Percentiles rank a stretch among this genome's conserved stretches.
Conservation (phyloP, 2,329 filamentous ascomycete genomes). For the Penicillium aurantiogriseum region DNA sequence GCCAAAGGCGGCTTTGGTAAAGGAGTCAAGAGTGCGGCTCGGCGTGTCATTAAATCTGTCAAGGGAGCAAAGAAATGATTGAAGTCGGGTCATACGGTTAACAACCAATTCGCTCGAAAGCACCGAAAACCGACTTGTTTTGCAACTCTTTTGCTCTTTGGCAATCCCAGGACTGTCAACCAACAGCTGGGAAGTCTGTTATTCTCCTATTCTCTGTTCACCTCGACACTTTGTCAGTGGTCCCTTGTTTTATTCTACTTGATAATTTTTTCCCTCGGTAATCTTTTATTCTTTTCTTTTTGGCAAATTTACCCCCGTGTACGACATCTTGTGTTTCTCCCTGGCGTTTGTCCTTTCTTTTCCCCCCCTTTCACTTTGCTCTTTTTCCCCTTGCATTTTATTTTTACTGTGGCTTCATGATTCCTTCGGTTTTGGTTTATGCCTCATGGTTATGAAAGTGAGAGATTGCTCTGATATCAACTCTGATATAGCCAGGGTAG, state of each 20-base stretch:
- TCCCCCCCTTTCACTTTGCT: not conserved
- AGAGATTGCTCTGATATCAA: slow-evolving; percentile 3
- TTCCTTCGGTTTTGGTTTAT: not conserved
- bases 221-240: not conserved
- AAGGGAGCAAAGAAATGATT: slow-evolving; percentile 14
- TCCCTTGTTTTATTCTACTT: not conserved
- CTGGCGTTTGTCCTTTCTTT: not conserved
- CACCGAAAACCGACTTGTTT: not conserved
- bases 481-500: slow-evolving; percentile 7
- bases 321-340: not conserved
- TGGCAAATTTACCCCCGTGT: slow-evolving; percentile 11
- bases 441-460: slow-evolving; percentile 13
- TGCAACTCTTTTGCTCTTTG: not conserved
- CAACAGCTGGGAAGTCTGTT: not conserved
- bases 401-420: not conserved
- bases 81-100: not conserved
- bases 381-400: not conserved
- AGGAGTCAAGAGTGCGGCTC: slow-evolving; percentile 17
- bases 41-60: slow-evolving; percentile 18
- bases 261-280: not conserved
- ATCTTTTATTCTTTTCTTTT: not conserved
- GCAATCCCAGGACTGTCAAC: not conserved
- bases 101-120: not conserved
- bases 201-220: not conserved
- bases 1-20: slow-evolving; percentile 12